These are phyloP conservation scores for Solanum tarijense DNA, from an alignment of 257 asterid genomes.

Conservation along the genomic window DNA sequence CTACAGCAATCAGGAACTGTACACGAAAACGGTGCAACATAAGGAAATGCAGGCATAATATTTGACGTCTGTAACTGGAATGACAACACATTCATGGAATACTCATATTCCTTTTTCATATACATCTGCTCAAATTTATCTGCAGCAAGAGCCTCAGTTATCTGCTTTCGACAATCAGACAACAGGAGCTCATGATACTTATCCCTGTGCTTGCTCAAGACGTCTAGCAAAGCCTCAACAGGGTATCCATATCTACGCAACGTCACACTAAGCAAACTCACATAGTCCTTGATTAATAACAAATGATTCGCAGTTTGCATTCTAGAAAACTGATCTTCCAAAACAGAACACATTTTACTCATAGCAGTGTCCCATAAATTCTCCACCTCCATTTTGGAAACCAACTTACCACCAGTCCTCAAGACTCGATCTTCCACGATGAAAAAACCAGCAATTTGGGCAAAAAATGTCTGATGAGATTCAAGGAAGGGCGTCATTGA, in stretches of 20 bases:
- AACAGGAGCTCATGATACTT: constrained; percentile 83
- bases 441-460: constrained; percentile 95
- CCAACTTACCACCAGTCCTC: constrained; percentile 86
- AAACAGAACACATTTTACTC: constrained; percentile 87
- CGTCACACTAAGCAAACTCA: constrained; percentile 89
- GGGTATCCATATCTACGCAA: constrained; percentile 88
- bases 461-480: constrained; percentile 91
- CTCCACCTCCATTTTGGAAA: constrained; percentile 84
- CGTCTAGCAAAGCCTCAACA: constrained; percentile 84
- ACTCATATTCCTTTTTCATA: constrained; percentile 96
- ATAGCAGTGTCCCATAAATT: constrained; percentile 97
- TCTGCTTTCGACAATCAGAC: constrained; percentile 89
- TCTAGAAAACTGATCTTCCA: constrained; percentile 95
- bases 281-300: constrained; percentile 91
- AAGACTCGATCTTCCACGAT: constrained; percentile 89
- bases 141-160: constrained; percentile 74
- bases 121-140: constrained; percentile 97
- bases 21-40: constrained; percentile 85
- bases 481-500: constrained; percentile 92
- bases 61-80: constrained; percentile 91
- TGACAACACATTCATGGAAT: constrained; percentile 81
- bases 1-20: constrained; percentile 97
- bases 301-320: constrained; percentile 98
- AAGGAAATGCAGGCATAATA: constrained; percentile 94
- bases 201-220: constrained; percentile 86